Base-by-base conservation (phyloP, 1,139 yeast species). In the Arxiozyma bovina region DNA sequence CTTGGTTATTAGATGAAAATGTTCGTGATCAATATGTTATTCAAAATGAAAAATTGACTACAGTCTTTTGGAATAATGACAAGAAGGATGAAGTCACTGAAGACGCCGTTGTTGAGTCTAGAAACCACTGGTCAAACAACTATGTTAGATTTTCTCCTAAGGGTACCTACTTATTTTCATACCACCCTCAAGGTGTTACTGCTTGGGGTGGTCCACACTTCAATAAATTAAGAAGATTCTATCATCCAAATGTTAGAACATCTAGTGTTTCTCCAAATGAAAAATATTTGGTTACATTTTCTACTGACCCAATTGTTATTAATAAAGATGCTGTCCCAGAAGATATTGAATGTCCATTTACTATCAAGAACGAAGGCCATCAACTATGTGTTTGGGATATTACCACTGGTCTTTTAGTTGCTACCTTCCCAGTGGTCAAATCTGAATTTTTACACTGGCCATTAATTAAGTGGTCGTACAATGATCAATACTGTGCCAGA, bases 181-280 rank as follows among this genome's bases (percentile, higher is more conserved):
- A 90, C 67, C 97, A 93, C 72, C 90, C 91, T 55, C 96, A 89
- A 74, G 99, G 99, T 76, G 83, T 90, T 55, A 96, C 90, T 71
- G 80, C 94, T 42, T 93, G 98, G 96, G 99, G 98, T 69, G 98
- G 98, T 59, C 80, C 81, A 52, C 78, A 81, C 49, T 90, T 90
- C 70, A 80, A 79, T 60, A 80, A 87, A 65, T 76, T 90, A 63
- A 82, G 80, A 64, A 85, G 90, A 72, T 89, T 87, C 69, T 79
- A 85, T 60, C 99, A 94, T 71, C 90, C 89, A 60, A 90, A 88
- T 67, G 97, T 90, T 52, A 82, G 95, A 70, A 80, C 90, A 62
- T 79, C 93, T 58, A 96, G 91, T 70, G 87, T 93, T 65, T 90
- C 97, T 43, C 98, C 98, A 57, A 83, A 82, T 67, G 99, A 94